Base-by-base conservation (phyloP, 257 asterid species). In the Ophiorrhiza pumila region DNA sequence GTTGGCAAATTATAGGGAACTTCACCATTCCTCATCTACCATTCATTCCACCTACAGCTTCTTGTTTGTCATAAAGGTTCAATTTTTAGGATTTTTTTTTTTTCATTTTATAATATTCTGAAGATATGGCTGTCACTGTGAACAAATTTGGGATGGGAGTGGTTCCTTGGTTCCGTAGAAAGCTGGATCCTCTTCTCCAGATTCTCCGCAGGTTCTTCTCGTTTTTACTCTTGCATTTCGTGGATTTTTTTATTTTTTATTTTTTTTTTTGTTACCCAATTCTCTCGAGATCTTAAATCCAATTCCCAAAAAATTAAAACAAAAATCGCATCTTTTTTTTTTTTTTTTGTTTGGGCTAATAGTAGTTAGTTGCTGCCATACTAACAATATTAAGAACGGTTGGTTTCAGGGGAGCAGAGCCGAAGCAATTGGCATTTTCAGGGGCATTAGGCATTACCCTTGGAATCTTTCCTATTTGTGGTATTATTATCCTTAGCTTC, bases 381-480 rank as follows among this genome's bases (percentile, higher is more conserved):
- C 31, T 31, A 60, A 34, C n/a, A 55, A 5, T 49, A 0, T 6
- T 62, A 2, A n/a, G n/a, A n/a, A 4, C 35, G 11, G 5, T 45
- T 50, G 34, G 22, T 11, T 7, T 29, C 72, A 94, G 99, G 86
- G 99, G 99, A 79, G 80, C 92, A 46, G 99, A 91, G 73, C 99
- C 99, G 11, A 90, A 82, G 89, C 92, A 90, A 77, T 80, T 94
- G 80, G 96, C 99, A 1, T 88, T 94, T 80, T 94, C 99, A 14
- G 91, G 83, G 31, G 96, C 98, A 59, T 82, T 94, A 69, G 99
- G 99, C 31, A 73, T 86, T 70, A 90, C 97, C 27, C 64, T 94
- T 62, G 99, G 97, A 77, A 43, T 91, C 56, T 91, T 94, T 78
- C 99, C 99, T 71, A 94, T 94, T 67, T 80, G 88, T 59, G 99